Conservation (phyloP, 1,139 yeast species). For the Hemisphaericaspora xylofermentans region DNA sequence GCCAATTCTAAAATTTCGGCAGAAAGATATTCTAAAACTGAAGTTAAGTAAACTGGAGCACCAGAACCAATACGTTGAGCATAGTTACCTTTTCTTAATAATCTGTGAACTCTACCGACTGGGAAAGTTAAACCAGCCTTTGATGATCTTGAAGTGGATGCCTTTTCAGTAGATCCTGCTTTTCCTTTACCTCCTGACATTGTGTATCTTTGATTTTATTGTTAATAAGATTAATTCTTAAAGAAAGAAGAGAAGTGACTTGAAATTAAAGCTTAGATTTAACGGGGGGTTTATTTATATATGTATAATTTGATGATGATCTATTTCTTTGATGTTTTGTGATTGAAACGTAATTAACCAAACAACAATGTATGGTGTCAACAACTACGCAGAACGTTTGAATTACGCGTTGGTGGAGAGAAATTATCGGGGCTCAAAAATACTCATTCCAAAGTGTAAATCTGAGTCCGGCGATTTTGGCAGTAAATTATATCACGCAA, state of each 20-base stretch:
- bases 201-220: slow-evolving; percentile 17
- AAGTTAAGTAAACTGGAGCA: slow-evolving; percentile 94
- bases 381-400: neutral
- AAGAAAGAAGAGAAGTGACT: too few relatives aligned
- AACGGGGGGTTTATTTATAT: slow-evolving; percentile 1
- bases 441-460: slow-evolving; percentile 5
- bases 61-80: slow-evolving; percentile 99
- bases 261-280: neutral
- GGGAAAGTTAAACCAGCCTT: slow-evolving; percentile 99
- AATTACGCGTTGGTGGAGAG: neutral
- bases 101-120: slow-evolving; percentile 98
- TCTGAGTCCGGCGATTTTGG: neutral
- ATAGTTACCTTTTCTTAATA: slow-evolving; percentile 96
- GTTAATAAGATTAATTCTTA: slow-evolving; percentile 1
- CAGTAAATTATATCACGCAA: neutral
- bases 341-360: too few relatives aligned
- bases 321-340: too few relatives aligned
- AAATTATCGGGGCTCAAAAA: neutral
- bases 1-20: slow-evolving; percentile 98
- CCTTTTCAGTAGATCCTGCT: slow-evolving; percentile 90
- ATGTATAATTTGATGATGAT: too few relatives aligned
- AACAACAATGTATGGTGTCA: too few relatives aligned
- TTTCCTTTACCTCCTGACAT: slow-evolving; percentile 99
- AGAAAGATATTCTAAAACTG: slow-evolving; percentile 93
- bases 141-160: slow-evolving; percentile 95